Evolutionary conservation across 2,329 filamentous ascomycete genomes (phyloP), one percentile per base, ranked within the genome.

Genomic region (Xylariaceae sp.): DNA sequence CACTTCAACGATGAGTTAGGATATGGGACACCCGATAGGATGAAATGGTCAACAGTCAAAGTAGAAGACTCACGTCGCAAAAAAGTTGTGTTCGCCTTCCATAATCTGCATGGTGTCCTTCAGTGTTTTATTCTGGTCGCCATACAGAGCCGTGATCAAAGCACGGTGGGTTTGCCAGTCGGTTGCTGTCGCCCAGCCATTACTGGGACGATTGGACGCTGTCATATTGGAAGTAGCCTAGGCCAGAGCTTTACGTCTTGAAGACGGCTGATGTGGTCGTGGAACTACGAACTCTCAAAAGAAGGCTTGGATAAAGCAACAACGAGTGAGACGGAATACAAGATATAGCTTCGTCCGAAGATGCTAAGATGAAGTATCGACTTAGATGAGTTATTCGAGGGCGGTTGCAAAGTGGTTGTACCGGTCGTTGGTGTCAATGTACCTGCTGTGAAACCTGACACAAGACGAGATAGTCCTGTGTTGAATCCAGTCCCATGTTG

Each of bases 71-170:
- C 50, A 65, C 62, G 60, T 65, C 39, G 76, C 35, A 43, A 77
- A 83, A 55, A 84, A 87, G 58, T 66, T 94, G 45, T 65, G 51
- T 14, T 57, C 51, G 33, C 64, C 58, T 45, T 61, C 58, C 62
- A 65, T 65, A 17, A 63, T 39, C 41, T 53, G 53, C 57, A 62
- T 65, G 10, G 61, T 63, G 47, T 63, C 59, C 48, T 61, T 63
- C 46, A 65, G 56, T 7, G 62, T 65, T 54, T 59, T 62, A 35
- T 65, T 65, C 31, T 63, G 54, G 43, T 63, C 62, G 40, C 58
- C 50, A 48, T 65, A 63, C 31, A 63, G 53, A 30, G 51, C 50
- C 7, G 60, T 62, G 44, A 63, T 63, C 40, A 58, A 51, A 31
- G 54, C 43, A 41, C 56, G 55, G 27, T 61, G 59, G 32, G 49